Conservation (phyloP, 192 early-diverging fungal genomes). For the Podila horticola region DNA sequence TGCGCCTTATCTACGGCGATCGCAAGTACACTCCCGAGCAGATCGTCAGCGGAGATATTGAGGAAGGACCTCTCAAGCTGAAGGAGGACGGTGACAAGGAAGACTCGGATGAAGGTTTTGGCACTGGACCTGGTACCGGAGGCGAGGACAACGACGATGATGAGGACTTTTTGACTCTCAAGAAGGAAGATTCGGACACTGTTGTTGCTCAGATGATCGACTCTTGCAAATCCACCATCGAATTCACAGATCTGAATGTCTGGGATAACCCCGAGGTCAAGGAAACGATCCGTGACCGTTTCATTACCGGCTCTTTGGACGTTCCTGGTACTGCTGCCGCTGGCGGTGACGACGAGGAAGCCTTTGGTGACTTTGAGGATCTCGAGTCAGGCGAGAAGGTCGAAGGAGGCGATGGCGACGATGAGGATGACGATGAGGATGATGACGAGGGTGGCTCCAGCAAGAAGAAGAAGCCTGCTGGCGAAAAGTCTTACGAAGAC, state of each 20-base stretch:
- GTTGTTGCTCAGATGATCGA: conserved; percentile 63
- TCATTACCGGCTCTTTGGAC: conserved; percentile 77
- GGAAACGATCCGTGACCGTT: conserved; percentile 77
- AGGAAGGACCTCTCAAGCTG: conserved; percentile 34
- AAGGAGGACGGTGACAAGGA: conserved; percentile 38
- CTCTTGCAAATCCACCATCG: conserved; percentile 72
- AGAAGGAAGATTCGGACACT: conserved; percentile 42
- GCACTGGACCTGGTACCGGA: conserved; percentile 55
- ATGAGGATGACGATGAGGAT: conserved; percentile 33
- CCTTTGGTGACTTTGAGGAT: conserved; percentile 82
- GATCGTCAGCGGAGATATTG: conserved; percentile 52
- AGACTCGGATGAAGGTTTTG: conserved; percentile 53
- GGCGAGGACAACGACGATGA: conserved; percentile 58
- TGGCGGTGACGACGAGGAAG: conserved; percentile 68
- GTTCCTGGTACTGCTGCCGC: conserved; percentile 53
- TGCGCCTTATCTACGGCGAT: conserved; percentile 88
- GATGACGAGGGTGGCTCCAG: conserved; percentile 13
- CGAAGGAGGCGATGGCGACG: conserved; percentile 46
- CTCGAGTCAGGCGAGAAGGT: conserved; percentile 72
- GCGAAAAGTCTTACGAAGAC: conserved; percentile 64
- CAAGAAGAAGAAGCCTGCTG: conserved; percentile 25
- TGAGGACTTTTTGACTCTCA: conserved; percentile 71
- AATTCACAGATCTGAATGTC: conserved; percentile 65
- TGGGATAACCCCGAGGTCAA: conserved; percentile 76
- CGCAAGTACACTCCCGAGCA: conserved; percentile 61